Percentiles rank a stretch among this genome's conserved stretches.
These are phyloP conservation scores for Epichloe amarillans DNA, from an alignment of 2,329 filamentous ascomycete genomes.

Conservation along the genomic window DNA sequence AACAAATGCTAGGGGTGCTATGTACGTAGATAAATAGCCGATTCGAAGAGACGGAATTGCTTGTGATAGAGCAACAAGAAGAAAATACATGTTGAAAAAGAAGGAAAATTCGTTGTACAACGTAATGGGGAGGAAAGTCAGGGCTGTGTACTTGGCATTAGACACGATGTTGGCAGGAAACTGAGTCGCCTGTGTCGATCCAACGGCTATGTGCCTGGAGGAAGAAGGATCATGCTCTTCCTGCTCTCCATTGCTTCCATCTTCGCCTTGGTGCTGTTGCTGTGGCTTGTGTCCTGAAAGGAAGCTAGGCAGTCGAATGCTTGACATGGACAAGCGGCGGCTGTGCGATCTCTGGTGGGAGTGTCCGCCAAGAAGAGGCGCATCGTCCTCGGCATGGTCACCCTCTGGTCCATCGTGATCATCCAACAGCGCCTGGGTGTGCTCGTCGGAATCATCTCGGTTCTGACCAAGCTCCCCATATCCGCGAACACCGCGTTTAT, in stretches of 20 bases:
- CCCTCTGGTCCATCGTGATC: constrained; percentile 46
- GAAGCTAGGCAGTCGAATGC: constrained; percentile 54
- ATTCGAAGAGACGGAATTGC: constrained; percentile 81
- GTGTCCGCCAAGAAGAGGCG: constrained; percentile 49
- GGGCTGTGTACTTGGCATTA: constrained; percentile 93
- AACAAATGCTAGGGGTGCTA: constrained; percentile 85
- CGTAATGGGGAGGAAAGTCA: constrained; percentile 86
- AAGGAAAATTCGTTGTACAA: constrained; percentile 99
- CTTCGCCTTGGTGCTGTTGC: constrained; percentile 15
- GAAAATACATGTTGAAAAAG: constrained; percentile 99
- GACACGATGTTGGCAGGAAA: constrained; percentile 88
- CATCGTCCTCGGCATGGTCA: constrained; percentile 52
- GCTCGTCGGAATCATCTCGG: constrained; percentile 47
- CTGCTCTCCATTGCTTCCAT: constrained; percentile 33
- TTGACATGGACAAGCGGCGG: constrained; percentile 28
- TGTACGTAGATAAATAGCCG: constrained; percentile 87
- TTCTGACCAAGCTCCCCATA: constrained; percentile 48
- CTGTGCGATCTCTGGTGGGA: constrained; percentile 13
- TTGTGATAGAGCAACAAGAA: constrained; percentile 88
- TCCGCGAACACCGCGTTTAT: constrained; percentile 37
- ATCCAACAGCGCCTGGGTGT: constrained; percentile 52
- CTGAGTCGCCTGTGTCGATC: constrained; percentile 55
- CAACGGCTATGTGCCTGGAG: constrained; percentile 64
- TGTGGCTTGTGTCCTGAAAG: constrained; percentile 28
- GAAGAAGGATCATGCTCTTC: constrained; percentile 51